Evolutionary conservation across 2,329 filamentous ascomycete genomes (phyloP).

Genomic region (Aureobasidium sp.): DNA sequence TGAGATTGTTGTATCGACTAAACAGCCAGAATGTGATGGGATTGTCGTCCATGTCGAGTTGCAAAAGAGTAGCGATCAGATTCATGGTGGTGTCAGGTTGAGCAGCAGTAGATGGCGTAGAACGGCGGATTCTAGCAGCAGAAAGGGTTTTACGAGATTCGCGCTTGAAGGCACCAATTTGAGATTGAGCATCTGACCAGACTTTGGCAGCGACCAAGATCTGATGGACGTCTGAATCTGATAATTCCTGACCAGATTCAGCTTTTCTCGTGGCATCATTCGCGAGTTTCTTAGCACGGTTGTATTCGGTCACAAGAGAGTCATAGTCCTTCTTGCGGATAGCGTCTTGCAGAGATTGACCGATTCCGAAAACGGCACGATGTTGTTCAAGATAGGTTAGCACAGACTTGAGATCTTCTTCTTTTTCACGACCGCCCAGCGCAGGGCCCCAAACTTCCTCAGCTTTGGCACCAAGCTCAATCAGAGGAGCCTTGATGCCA

Average conservation of each 20-base stretch:
- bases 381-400: conserved; percentile 70
- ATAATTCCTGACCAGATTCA: conserved; percentile 51
- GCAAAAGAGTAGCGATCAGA: conserved; percentile 79
- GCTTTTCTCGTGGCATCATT: conserved; percentile 69
- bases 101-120: conserved; percentile 42
- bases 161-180: conserved; percentile 79
- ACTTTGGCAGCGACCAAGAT: conserved; percentile 84
- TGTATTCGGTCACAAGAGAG: conserved; percentile 77
- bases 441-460: conserved; percentile 98
- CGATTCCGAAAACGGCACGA: conserved; percentile 75
- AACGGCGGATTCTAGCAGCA: conserved; percentile 49
- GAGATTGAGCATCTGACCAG: conserved; percentile 89
- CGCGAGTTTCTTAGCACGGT: conserved; percentile 70
- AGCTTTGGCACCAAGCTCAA: conserved; percentile 87
- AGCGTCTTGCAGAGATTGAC: conserved; percentile 67
- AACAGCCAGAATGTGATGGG: conserved; percentile 95
- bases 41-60: conserved; percentile 90
- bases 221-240: conserved; percentile 75
- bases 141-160: conserved; percentile 80
- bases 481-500: conserved; percentile 79
- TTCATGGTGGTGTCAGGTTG: conserved; percentile 82
- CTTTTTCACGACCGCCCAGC: conserved; percentile 81
- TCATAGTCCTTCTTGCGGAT: conserved; percentile 92
- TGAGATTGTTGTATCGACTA: conserved; percentile 82
- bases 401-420: conserved; percentile 75